Evolutionary conservation across 768 basidiomycete genomes (phyloP).

Genomic region (Auriscalpium microsporum): DNA sequence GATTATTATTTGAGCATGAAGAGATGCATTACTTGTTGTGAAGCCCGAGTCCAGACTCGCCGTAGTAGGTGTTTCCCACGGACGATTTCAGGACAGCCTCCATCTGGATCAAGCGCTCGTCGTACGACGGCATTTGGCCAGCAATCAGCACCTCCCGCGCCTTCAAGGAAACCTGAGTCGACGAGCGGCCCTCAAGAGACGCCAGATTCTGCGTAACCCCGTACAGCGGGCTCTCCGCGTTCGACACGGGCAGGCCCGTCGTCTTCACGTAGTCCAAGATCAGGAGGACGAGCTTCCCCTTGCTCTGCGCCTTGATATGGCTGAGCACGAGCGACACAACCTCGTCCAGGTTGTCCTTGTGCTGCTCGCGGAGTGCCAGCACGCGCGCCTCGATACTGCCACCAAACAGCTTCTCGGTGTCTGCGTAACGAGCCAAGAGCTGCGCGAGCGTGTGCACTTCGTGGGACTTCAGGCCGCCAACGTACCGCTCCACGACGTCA

Average conservation of each 20-base stretch:
- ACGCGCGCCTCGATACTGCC: conserved; percentile 92
- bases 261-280: conserved; percentile 87
- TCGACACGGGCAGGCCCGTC: conserved; percentile 66
- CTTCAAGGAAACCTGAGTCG: conserved; percentile 86
- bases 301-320: conserved; percentile 91
- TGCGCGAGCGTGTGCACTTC: conserved; percentile 71
- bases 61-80: conserved; percentile 82
- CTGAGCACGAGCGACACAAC: conserved; percentile 84
- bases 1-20: background rate
- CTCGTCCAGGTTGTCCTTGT: conserved; percentile 88
- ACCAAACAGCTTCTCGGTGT: conserved; percentile 87
- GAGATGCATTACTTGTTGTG: conserved; percentile 33
- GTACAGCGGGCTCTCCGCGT: conserved; percentile 64
- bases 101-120: conserved; percentile 91
- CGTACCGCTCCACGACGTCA: conserved; percentile 72
- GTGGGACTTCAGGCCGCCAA: conserved; percentile 77
- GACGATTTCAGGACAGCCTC: conserved; percentile 86
- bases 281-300: conserved; percentile 79
- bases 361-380: conserved; percentile 78
- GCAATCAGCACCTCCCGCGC: conserved; percentile 96
- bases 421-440: conserved; percentile 70
- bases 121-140: conserved; percentile 94
- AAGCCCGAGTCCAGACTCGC: conserved; percentile 61
- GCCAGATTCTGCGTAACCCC: conserved; percentile 76
- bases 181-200: conserved; percentile 84